Evolutionary conservation across 495 filamentous ascomycete genomes (phyloP).

Genomic region (Hypoxylon cercidicola): DNA sequence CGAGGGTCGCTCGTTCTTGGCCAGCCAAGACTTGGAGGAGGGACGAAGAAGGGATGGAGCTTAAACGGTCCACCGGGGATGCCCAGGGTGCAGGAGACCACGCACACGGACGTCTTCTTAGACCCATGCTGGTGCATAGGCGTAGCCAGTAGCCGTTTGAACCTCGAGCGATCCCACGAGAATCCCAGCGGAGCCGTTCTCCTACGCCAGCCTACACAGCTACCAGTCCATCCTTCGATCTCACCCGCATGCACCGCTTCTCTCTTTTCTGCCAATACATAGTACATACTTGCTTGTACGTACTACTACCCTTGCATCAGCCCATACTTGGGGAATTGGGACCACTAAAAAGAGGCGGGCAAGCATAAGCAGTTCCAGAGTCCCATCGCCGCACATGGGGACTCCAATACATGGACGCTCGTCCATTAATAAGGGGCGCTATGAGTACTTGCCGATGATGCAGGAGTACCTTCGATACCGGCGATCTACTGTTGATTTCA

Average conservation of each 20-base stretch:
- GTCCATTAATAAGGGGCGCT: conserved; percentile 60
- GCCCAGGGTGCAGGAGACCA: conserved; percentile 41
- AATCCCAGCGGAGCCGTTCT: conserved; percentile 46
- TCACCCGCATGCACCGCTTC: conserved; percentile 42
- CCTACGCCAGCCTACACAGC: conserved; percentile 8
- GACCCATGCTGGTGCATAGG: conserved; percentile 42
- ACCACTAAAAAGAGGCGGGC: conserved; percentile 43
- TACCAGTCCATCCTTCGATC: conserved; percentile 43
- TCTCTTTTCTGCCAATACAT: neutral
- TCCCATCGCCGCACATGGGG: conserved; percentile 55
- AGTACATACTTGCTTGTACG: conserved; percentile 33
- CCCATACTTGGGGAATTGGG: conserved; percentile 42
- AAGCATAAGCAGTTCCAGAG: conserved; percentile 47
- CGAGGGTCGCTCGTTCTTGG: conserved; percentile 23
- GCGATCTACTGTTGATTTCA: conserved; percentile 53
- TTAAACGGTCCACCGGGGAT: conserved; percentile 46
- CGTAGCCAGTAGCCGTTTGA: conserved; percentile 46
- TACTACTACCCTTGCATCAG: conserved; percentile 39
- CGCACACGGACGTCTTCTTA: conserved; percentile 44
- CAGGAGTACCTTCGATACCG: conserved; percentile 60
- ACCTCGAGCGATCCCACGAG: conserved; percentile 46
- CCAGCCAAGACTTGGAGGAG: conserved; percentile 37
- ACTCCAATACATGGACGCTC: conserved; percentile 46
- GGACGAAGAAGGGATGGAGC: conserved; percentile 43
- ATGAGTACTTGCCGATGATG: conserved; percentile 52